These are phyloP conservation scores for Trapa bicornis DNA, from an alignment of 345 rosid genomes.

Conservation along the genomic window DNA sequence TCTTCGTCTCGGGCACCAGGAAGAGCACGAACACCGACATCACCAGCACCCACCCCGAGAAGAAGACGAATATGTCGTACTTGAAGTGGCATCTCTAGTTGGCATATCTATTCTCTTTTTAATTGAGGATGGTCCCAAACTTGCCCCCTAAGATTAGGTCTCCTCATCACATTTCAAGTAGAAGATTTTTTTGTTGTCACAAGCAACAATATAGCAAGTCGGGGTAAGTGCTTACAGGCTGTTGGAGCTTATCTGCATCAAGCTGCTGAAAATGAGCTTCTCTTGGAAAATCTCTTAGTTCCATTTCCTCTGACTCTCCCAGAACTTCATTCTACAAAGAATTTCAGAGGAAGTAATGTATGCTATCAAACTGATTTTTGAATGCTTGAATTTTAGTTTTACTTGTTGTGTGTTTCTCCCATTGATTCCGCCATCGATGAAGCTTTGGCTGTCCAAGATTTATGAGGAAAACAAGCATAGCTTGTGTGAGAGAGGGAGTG, in stretches of 20 bases:
- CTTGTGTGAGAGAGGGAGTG: too few relatives aligned
- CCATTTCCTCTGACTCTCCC: too few relatives aligned
- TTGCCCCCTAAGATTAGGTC: slow-evolving; percentile 75
- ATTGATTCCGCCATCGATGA: too few relatives aligned
- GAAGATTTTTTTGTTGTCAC: slow-evolving; percentile 52
- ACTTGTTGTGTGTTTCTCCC: too few relatives aligned
- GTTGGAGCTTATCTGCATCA: slow-evolving; percentile 19
- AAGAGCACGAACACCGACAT: slow-evolving; percentile 77
- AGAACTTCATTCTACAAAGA: too few relatives aligned
- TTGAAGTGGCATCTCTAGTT: slow-evolving; percentile 85
- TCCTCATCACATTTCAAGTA: slow-evolving; percentile 59
- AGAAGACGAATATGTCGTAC: slow-evolving; percentile 85
- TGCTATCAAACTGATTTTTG: too few relatives aligned
- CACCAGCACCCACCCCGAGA: slow-evolving; percentile 68
- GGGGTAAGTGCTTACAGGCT: slow-evolving; percentile 23
- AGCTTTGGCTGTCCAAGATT: too few relatives aligned
- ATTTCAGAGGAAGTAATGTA: too few relatives aligned
- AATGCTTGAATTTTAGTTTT: too few relatives aligned
- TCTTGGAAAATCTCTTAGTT: neutral
- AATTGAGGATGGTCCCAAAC: slow-evolving; percentile 17
- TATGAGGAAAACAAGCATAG: too few relatives aligned
- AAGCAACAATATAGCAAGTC: slow-evolving; percentile 27
- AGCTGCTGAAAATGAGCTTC: slow-evolving; percentile 46
- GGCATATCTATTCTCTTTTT: neutral
- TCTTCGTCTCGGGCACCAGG: slow-evolving; percentile 83